Conservation (phyloP, 495 filamentous ascomycete genomes). For the Chaetomium fimeti region DNA sequence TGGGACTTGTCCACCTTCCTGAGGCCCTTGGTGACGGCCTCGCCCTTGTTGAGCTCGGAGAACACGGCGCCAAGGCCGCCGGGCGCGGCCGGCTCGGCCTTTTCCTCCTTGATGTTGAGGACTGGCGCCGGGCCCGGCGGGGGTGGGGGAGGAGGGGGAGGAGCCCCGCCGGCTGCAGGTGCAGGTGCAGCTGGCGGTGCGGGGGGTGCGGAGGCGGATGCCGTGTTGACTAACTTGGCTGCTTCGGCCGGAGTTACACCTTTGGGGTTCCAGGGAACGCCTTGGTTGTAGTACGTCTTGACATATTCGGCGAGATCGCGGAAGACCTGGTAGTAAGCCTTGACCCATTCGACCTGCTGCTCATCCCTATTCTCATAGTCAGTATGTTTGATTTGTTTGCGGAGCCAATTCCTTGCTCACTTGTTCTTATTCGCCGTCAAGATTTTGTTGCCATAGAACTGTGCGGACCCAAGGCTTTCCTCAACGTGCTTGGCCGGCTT, state of each 20-base stretch:
- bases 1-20: conserved; percentile 89
- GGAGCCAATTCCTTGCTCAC: conserved; percentile 48
- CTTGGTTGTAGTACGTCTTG: conserved; percentile 72
- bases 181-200: conserved; percentile 23
- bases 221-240: conserved; percentile 47
- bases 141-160: conserved; percentile 73
- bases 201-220: conserved; percentile 32
- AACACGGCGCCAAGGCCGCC: conserved; percentile 82
- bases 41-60: conserved; percentile 83
- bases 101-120: conserved; percentile 49
- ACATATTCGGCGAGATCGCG: conserved; percentile 75
- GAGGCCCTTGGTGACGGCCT: conserved; percentile 77
- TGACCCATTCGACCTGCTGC: conserved; percentile 79
- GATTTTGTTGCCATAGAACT: conserved; percentile 91
- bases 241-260: conserved; percentile 73
- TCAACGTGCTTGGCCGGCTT: conserved; percentile 80
- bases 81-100: conserved; percentile 28
- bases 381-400: not conserved
- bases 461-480: conserved; percentile 72
- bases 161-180: conserved; percentile 49
- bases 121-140: conserved; percentile 59
- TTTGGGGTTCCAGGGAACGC: conserved; percentile 84
- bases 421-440: conserved; percentile 87
- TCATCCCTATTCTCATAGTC: conserved; percentile 55
- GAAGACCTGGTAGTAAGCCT: conserved; percentile 84